Conservation (phyloP, 2,329 filamentous ascomycete species). For the Aspergillus calidoustus region DNA sequence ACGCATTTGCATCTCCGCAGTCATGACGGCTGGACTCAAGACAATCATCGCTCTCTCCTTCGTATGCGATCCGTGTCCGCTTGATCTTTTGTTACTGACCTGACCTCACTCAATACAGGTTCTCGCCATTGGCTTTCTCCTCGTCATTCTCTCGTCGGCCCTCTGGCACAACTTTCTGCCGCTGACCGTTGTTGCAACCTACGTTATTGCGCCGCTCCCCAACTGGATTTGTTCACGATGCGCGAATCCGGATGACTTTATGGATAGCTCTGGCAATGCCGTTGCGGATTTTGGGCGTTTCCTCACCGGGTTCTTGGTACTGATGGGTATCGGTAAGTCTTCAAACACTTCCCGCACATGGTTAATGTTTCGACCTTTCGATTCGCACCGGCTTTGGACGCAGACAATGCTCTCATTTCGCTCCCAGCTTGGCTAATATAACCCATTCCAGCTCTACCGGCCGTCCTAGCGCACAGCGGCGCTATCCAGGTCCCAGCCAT, state of each 20-base stretch:
- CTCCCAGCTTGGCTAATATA: conserved; percentile 2
- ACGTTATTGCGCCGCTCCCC: conserved; percentile 88
- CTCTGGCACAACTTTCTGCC: conserved; percentile 95
- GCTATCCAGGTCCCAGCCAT: conserved; percentile 84
- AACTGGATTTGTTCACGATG: conserved; percentile 95
- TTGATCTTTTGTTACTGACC: background rate
- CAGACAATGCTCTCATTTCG: background rate
- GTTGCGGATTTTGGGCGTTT: conserved; percentile 94
- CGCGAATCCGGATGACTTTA: conserved; percentile 93
- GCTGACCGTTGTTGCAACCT: conserved; percentile 92
- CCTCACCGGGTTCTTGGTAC: conserved; percentile 90
- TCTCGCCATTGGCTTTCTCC: conserved; percentile 96
- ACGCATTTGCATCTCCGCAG: conserved; percentile 34
- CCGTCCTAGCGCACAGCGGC: conserved; percentile 83
- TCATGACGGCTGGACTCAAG: conserved; percentile 84
- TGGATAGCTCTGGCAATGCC: conserved; percentile 79
- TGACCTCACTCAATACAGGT: conserved; percentile 55
- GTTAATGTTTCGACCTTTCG: background rate
- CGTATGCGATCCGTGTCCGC: conserved; percentile 56
- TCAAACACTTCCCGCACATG: background rate
- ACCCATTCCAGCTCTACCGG: conserved; percentile 71
- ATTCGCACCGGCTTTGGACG: background rate
- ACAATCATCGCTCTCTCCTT: conserved; percentile 99
- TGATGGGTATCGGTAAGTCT: conserved; percentile 92
- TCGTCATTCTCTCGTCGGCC: conserved; percentile 96